Evolutionary conservation across 2,329 filamentous ascomycete species (phyloP).

Genomic region (Cordyceps cicadae): DNA sequence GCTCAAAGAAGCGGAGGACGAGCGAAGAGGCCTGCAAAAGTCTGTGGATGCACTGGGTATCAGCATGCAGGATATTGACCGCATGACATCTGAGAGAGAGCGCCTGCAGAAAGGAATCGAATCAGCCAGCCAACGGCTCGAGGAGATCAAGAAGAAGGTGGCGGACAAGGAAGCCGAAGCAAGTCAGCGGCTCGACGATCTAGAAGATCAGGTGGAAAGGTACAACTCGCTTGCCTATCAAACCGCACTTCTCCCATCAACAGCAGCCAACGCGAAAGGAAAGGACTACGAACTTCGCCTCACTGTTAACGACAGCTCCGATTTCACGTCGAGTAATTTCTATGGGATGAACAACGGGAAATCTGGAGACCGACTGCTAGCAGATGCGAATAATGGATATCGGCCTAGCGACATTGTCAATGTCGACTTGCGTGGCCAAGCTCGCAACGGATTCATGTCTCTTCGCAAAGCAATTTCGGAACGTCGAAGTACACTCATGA

Average conservation of each 20-base stretch:
- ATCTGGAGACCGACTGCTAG: conserved; percentile 61
- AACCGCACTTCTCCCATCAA: conserved; percentile 78
- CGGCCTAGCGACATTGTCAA: conserved; percentile 83
- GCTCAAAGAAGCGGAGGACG: conserved; percentile 70
- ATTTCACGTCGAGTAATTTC: conserved; percentile 61
- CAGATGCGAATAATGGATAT: conserved; percentile 77
- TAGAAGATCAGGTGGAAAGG: conserved; percentile 81
- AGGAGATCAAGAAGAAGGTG: conserved; percentile 76
- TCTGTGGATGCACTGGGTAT: conserved; percentile 89
- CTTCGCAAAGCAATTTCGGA: conserved; percentile 91
- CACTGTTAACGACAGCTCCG: conserved; percentile 67
- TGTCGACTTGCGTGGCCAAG: conserved; percentile 73
- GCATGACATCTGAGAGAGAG: conserved; percentile 93
- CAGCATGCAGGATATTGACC: conserved; percentile 96
- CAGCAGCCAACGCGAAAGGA: conserved; percentile 78
- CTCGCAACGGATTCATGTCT: conserved; percentile 68
- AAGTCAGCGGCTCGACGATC: conserved; percentile 74
- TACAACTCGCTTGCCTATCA: conserved; percentile 96
- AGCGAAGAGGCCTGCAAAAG: conserved; percentile 70
- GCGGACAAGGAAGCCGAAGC: conserved; percentile 85
- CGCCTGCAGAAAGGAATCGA: conserved; percentile 85
- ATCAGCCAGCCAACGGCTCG: conserved; percentile 62
- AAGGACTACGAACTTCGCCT: conserved; percentile 77
- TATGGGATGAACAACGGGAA: conserved; percentile 29
- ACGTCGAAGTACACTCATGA: conserved; percentile 69